Percentiles rank a stretch among this genome's conserved stretches.
Conservation (phyloP, 371 early-diverging fungal species). For the Umbelopsis sp. region DNA sequence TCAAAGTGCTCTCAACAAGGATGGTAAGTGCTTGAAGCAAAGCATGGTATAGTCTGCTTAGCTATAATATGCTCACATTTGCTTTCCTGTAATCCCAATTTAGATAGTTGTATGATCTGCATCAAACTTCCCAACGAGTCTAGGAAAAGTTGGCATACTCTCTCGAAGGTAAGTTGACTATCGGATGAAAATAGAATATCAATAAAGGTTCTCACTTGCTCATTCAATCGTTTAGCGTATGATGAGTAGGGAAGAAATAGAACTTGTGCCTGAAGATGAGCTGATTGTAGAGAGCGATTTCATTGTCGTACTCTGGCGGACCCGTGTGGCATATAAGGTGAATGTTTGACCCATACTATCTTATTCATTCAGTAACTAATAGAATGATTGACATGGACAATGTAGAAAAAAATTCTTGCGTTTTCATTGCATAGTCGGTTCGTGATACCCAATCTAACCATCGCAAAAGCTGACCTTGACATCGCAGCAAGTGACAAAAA, state of each 20-base stretch:
- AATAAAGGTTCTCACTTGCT: no score
- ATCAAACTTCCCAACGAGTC: neutral
- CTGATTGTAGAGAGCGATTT: neutral
- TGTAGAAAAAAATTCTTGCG: constrained; percentile 2
- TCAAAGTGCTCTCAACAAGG: neutral
- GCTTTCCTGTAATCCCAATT: neutral
- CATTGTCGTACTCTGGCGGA: neutral
- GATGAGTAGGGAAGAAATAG: neutral
- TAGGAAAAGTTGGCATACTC: neutral
- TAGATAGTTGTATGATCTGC: neutral
- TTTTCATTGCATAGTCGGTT: neutral
- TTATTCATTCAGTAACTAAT: no score
- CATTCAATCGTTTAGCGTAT: neutral
- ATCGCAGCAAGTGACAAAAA: neutral
- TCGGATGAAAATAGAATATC: neutral
- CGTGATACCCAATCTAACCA: neutral
- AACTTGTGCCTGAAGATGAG: neutral
- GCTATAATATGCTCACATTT: no score
- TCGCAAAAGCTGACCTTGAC: neutral
- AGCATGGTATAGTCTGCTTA: neutral
- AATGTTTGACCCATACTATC: neutral
- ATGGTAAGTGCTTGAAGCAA: neutral
- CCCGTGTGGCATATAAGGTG: neutral
- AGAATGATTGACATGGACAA: neutral
- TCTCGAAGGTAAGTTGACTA: neutral